Conservation (phyloP, 83 land plant genomes). For the Larix sibirica region DNA sequence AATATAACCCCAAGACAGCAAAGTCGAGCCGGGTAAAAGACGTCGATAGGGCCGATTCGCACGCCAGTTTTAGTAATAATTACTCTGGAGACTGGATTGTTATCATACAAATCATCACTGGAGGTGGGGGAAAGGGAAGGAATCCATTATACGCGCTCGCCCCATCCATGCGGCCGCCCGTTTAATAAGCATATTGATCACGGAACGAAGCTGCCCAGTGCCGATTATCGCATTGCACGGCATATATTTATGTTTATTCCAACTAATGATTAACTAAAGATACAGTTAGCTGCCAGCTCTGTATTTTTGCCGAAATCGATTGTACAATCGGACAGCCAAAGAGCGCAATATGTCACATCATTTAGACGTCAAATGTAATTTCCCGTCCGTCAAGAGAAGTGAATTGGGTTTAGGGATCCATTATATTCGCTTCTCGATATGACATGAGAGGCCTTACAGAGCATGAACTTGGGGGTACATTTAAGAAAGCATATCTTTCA, state of each 20-base stretch:
- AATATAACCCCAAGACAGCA: neutral
- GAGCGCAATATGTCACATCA: constrained; percentile 5
- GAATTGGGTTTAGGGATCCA: neutral
- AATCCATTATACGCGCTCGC: no score
- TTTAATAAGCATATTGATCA: neutral
- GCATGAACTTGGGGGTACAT: neutral
- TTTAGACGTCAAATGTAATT: neutral
- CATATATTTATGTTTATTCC: constrained; percentile 2
- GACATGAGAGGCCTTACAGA: neutral
- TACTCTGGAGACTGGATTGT: no score
- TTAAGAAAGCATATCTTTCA: no score
- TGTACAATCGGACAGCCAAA: neutral
- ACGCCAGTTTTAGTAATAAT: no score
- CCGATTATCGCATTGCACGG: neutral
- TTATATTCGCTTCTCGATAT: neutral
- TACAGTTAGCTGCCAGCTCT: neutral
- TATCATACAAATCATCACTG: neutral
- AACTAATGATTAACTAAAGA: neutral
- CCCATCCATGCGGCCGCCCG: no score
- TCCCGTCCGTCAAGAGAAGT: neutral
- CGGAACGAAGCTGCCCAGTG: neutral
- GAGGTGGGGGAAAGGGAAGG: neutral
- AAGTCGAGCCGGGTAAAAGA: neutral
- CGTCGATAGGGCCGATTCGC: neutral
- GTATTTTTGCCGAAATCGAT: neutral